These are phyloP conservation scores for Bryum argenteum DNA, from an alignment of 225 moss, liverwort and hornwort species.

Conservation along the genomic window DNA sequence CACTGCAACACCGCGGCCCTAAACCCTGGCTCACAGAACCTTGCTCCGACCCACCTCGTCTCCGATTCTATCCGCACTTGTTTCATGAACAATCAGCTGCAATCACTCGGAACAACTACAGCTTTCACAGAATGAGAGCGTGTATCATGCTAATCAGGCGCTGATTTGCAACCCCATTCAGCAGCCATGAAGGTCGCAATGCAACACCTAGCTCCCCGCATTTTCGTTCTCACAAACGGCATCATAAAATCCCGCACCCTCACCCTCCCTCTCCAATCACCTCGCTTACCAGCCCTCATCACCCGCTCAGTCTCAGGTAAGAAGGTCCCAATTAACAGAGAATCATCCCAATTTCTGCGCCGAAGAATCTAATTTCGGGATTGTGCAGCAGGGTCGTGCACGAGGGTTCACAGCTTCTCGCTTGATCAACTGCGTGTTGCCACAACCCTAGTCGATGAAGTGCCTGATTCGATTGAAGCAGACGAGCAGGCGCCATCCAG, in stretches of 20 bases:
- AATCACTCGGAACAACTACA: too few species aligned
- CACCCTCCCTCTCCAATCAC: constrained; percentile 32
- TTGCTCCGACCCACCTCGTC: background rate
- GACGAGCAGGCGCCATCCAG: constrained; percentile 35
- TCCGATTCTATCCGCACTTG: constrained; percentile 22
- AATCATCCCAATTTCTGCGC: too few species aligned
- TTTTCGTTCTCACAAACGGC: constrained; percentile 42
- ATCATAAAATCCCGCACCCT: constrained; percentile 29
- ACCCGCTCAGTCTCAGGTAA: constrained; percentile 35
- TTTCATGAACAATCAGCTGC: background rate
- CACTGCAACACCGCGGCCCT: background rate
- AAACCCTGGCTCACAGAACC: background rate
- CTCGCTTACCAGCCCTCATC: constrained; percentile 3
- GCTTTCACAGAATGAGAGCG: constrained; percentile 19
- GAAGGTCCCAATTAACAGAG: background rate
- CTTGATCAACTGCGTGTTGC: constrained; percentile 52
- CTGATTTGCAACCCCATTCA: background rate
- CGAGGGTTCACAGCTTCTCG: constrained; percentile 42
- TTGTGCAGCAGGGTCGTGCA: constrained; percentile 26
- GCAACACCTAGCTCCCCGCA: constrained; percentile 49
- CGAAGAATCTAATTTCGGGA: too few species aligned
- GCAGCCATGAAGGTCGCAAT: constrained; percentile 52
- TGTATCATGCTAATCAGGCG: constrained; percentile 8
- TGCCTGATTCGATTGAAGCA: constrained; percentile 5
- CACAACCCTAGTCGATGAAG: constrained; percentile 36